phyloP scores from a whole-genome alignment of 2,329 filamentous ascomycete species.

The Sporothrix mexicana region DNA sequence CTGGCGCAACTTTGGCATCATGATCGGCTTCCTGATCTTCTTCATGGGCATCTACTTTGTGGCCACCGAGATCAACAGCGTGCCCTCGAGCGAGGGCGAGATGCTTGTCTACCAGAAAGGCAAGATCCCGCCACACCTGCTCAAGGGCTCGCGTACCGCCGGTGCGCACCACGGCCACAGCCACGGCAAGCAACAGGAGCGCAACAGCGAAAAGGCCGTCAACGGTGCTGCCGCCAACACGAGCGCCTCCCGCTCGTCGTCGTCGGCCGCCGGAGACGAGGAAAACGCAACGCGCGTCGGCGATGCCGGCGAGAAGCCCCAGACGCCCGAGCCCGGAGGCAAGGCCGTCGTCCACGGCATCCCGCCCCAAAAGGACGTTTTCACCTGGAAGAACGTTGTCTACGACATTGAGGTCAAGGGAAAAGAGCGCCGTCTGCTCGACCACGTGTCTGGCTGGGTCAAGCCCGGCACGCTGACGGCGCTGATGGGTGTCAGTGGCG shows the following conservation, averaged over 20 bases:
- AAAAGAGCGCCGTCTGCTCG: conserved; percentile 75
- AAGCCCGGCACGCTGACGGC: conserved; percentile 90
- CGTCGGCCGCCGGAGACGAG: background rate
- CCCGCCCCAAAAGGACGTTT: conserved; percentile 53
- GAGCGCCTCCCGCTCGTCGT: conserved; percentile 4
- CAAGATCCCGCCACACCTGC: conserved; percentile 63
- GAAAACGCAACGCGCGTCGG: background rate
- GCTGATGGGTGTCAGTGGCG: conserved; percentile 88
- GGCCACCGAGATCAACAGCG: conserved; percentile 67
- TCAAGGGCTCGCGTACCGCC: background rate
- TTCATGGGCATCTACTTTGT: conserved; percentile 66
- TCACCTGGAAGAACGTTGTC: conserved; percentile 85
- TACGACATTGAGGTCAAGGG: conserved; percentile 77
- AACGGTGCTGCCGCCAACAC: background rate
- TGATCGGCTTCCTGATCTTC: conserved; percentile 67
- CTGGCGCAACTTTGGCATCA: conserved; percentile 75
- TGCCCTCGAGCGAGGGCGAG: conserved; percentile 74
- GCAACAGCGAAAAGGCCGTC: background rate
- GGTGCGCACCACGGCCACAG: background rate
- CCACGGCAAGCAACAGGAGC: background rate
- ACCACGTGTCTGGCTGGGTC: conserved; percentile 90
- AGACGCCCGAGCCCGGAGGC: background rate
- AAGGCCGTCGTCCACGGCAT: background rate
- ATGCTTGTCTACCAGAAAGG: conserved; percentile 62
- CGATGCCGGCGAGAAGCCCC: conserved; percentile 40